A percentile compares a stretch with the other conserved stretches of the same genome.
These are phyloP conservation scores for Erodium maritimum DNA, from an alignment of 345 rosid genomes.

Conservation along the genomic window DNA sequence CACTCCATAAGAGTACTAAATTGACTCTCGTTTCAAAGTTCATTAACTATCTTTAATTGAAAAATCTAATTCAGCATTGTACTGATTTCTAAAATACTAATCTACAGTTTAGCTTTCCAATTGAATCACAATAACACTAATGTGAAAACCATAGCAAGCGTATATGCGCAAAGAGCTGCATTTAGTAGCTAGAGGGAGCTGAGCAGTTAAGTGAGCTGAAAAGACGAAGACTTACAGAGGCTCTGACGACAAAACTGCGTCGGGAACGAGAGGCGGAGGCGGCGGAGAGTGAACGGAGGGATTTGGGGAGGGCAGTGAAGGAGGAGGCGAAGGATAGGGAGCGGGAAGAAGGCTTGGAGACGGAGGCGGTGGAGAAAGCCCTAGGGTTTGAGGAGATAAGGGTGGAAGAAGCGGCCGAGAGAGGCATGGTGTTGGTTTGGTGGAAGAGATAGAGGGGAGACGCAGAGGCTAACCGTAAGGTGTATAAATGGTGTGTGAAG, in stretches of 20 bases:
- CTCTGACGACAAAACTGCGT: conserved; percentile 46
- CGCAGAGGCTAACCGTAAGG: conserved; percentile 15
- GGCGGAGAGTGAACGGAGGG: conserved; percentile 34
- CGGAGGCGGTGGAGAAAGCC: conserved; percentile 21
- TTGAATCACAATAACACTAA: no score
- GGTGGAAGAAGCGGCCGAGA: conserved; percentile 53
- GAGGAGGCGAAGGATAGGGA: conserved; percentile 19
- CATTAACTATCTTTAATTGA: no score
- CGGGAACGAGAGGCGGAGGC: conserved; percentile 27
- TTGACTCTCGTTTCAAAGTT: no score
- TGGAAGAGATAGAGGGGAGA: neutral
- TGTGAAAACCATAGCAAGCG: no score
- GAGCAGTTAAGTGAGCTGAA: no score
- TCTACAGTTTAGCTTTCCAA: no score
- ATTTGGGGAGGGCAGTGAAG: conserved; percentile 28
- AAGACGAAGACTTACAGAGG: conserved; percentile 30
- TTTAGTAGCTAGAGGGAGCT: no score
- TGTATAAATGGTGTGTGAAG: conserved; percentile 15
- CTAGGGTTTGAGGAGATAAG: conserved; percentile 39
- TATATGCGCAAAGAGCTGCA: no score
- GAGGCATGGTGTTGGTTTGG: conserved; percentile 43
- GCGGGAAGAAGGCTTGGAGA: conserved; percentile 19
- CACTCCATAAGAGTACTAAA: no score
- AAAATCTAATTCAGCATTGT: no score
- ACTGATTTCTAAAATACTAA: no score